phyloP scores from a whole-genome alignment of 1,284 basidiomycete genomes.

The Rhodotorula mucilaginosa region DNA sequence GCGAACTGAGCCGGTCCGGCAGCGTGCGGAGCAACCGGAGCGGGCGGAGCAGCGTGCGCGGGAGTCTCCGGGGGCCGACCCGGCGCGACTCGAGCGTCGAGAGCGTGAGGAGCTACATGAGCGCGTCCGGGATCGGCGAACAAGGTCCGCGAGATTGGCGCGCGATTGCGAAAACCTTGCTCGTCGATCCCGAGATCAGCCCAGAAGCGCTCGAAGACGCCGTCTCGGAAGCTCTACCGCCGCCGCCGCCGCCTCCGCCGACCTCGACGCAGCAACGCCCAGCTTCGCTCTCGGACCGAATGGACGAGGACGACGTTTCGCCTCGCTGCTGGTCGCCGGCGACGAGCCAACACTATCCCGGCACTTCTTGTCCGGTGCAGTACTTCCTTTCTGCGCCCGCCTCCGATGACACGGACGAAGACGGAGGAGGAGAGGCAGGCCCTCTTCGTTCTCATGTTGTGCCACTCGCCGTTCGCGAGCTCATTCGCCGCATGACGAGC shows the following conservation, averaged over 20 bases:
- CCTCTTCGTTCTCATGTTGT: constrained; percentile 17
- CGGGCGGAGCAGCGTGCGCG: constrained; percentile 8
- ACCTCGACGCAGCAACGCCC: background rate
- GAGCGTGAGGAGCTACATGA: constrained; percentile 16
- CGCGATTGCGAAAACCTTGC: constrained; percentile 6
- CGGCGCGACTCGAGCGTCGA: constrained; percentile 15
- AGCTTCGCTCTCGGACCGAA: background rate
- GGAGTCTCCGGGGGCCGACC: background rate
- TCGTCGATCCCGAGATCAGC: constrained; percentile 6
- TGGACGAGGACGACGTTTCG: background rate
- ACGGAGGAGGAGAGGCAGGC: background rate
- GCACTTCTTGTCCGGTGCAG: constrained; percentile 25
- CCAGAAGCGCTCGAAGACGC: background rate
- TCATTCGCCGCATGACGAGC: constrained; percentile 26
- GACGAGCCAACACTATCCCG: constrained; percentile 10
- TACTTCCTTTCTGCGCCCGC: constrained; percentile 15
- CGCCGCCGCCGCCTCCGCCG: background rate
- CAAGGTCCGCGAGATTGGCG: constrained; percentile 10
- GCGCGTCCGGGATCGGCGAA: constrained; percentile 1
- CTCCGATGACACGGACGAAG: background rate
- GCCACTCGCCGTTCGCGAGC: constrained; percentile 20
- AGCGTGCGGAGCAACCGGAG: constrained; percentile 21
- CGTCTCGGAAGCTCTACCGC: background rate
- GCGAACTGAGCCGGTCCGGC: constrained; percentile 14
- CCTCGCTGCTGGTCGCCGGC: background rate